These are phyloP conservation scores for Biscutella auriculata DNA, from an alignment of 441 rosid species.

Conservation along the genomic window DNA sequence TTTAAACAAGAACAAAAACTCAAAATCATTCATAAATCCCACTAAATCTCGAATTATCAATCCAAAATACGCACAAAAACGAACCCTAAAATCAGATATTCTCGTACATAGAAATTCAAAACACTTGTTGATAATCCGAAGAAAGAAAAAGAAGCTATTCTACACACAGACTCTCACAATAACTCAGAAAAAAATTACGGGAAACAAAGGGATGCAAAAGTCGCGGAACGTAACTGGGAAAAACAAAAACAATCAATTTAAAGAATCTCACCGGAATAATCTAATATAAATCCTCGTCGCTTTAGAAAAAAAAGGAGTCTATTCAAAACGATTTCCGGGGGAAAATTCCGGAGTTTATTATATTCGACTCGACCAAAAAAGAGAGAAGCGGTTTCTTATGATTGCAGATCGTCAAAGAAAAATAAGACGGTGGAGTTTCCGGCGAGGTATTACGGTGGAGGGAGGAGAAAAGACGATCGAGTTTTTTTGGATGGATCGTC, in stretches of 20 bases:
- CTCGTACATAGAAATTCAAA: slow-evolving; percentile 8
- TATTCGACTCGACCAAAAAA: too few relatives aligned
- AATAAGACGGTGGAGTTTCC: slow-evolving; percentile 19
- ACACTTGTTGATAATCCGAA: too few relatives aligned
- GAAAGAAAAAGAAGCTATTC: slow-evolving; percentile 3
- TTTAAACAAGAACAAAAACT: slow-evolving; percentile 12
- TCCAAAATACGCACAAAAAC: slow-evolving; percentile 22
- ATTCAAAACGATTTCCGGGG: too few relatives aligned
- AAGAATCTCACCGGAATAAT: too few relatives aligned
- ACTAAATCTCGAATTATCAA: slow-evolving; percentile 24
- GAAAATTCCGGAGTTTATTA: too few relatives aligned
- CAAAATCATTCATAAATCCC: slow-evolving; percentile 29
- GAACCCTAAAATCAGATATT: slow-evolving; percentile 26
- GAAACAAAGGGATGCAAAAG: too few relatives aligned
- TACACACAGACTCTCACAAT: too few relatives aligned
- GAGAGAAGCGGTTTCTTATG: slow-evolving; percentile 8
- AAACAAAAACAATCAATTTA: too few relatives aligned
- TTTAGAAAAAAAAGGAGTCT: too few relatives aligned
- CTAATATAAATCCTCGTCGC: too few relatives aligned
- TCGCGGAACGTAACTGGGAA: too few relatives aligned
- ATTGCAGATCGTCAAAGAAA: slow-evolving; percentile 26
- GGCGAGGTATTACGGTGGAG: slow-evolving; percentile 22
- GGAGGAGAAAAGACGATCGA: slow-evolving; percentile 29
- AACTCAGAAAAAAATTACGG: too few relatives aligned
- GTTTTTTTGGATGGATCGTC: slow-evolving; percentile 34